These are phyloP conservation scores for Lathyrus aphaca DNA, from an alignment of 306 rosid species.

Conservation along the genomic window DNA sequence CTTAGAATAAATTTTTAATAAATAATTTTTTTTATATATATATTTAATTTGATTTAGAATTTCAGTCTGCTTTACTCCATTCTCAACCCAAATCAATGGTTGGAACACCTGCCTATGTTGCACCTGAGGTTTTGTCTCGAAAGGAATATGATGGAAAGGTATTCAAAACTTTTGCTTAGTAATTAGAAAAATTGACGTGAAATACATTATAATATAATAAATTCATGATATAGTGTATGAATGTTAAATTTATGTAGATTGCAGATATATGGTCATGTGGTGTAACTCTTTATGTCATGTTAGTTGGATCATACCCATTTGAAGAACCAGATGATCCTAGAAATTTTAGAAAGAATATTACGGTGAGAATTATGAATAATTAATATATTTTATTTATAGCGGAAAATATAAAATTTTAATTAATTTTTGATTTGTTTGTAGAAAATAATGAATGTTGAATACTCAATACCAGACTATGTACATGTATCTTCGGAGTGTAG, in stretches of 20 bases:
- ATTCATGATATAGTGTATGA: neutral
- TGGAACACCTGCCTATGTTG: slow-evolving; percentile 96
- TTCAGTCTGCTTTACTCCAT: slow-evolving; percentile 82
- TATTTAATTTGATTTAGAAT: slow-evolving; percentile 8
- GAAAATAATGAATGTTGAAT: slow-evolving; percentile 80
- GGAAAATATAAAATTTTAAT: slow-evolving; percentile 29
- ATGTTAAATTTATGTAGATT: slow-evolving; percentile 54
- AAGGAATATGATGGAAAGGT: slow-evolving; percentile 96
- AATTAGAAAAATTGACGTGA: too few relatives aligned
- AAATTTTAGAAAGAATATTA: slow-evolving; percentile 66
- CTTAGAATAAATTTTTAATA: neutral
- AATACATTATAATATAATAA: neutral
- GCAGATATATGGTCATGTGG: slow-evolving; percentile 99
- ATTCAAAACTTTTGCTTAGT: slow-evolving; percentile 11
- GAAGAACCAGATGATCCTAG: slow-evolving; percentile 89
- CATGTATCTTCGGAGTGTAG: slow-evolving; percentile 73
- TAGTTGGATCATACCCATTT: slow-evolving; percentile 95
- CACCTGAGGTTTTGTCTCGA: slow-evolving; percentile 82
- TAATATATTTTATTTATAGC: slow-evolving; percentile 2
- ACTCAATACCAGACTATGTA: slow-evolving; percentile 81
- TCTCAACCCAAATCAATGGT: slow-evolving; percentile 90
- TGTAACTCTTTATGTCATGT: slow-evolving; percentile 86
- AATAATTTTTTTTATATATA: slow-evolving; percentile 1
- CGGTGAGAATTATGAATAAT: slow-evolving; percentile 46
- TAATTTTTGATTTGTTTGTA: slow-evolving; percentile 44